These are phyloP conservation scores for Tillandsia fasciculata DNA, from an alignment of 176 grass and related monocot genomes.

Conservation along the genomic window DNA sequence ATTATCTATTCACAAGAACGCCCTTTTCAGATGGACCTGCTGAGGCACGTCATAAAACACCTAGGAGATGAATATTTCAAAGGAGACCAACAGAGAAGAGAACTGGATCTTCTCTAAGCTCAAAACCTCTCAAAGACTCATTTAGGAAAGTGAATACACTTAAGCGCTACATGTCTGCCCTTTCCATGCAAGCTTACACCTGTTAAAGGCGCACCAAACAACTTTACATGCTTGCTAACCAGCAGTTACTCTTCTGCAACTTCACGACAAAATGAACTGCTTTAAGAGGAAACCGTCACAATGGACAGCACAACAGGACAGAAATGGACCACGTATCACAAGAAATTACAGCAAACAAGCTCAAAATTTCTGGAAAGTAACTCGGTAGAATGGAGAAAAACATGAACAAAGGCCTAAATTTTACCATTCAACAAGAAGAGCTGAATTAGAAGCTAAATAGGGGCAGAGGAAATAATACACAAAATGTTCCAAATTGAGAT, in stretches of 20 bases:
- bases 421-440: too few relatives aligned
- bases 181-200: constrained; percentile 3
- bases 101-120: background rate
- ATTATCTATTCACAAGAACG: too few relatives aligned
- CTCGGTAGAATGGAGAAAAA: too few relatives aligned
- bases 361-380: background rate
- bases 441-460: too few relatives aligned
- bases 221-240: background rate
- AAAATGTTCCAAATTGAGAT: too few relatives aligned
- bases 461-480: too few relatives aligned
- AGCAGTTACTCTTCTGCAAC: background rate
- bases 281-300: constrained; percentile 8
- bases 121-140: background rate
- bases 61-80: background rate
- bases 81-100: background rate
- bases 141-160: background rate
- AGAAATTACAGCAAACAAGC: background rate
- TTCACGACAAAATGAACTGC: background rate
- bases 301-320: background rate
- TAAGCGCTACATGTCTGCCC: background rate
- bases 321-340: background rate
- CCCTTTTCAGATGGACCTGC: background rate
- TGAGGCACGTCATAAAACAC: background rate
- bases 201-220: background rate
- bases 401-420: too few relatives aligned